These are phyloP conservation scores for Hermanozyma aechmeae DNA, from an alignment of 805 yeast species.

Conservation along the genomic window DNA sequence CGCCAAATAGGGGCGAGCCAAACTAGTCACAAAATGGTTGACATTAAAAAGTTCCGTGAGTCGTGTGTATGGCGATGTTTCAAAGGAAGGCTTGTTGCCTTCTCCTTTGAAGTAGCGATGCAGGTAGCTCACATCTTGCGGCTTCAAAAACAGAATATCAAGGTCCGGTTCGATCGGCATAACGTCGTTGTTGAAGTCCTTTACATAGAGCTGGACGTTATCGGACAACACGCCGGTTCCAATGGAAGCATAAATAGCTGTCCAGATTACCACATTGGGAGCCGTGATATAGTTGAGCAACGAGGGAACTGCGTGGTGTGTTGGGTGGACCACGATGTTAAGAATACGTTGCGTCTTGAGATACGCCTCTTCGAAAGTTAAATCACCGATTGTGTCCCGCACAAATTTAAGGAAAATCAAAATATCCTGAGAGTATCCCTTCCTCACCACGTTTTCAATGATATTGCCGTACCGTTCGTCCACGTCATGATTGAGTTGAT, in stretches of 20 bases:
- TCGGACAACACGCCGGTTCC: constrained; percentile 62
- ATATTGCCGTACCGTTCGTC: constrained; percentile 58
- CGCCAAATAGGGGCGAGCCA: constrained; percentile 90
- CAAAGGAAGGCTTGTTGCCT: no score
- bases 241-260: constrained; percentile 76
- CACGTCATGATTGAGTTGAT: constrained; percentile 42
- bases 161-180: constrained; percentile 40
- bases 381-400: constrained; percentile 61
- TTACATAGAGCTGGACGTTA: constrained; percentile 49
- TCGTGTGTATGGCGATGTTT: constrained; percentile 65
- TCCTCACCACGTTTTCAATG: constrained; percentile 63
- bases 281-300: constrained; percentile 83
- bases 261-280: constrained; percentile 80
- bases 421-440: constrained; percentile 84
- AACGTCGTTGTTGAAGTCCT: constrained; percentile 50
- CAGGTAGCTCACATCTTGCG: constrained; percentile 36
- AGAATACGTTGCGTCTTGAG: constrained; percentile 67
- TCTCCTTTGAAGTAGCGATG: constrained; percentile 38
- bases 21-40: constrained; percentile 82
- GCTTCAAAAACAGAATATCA: constrained; percentile 33
- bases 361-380: constrained; percentile 92
- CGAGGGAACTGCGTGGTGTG: constrained; percentile 58
- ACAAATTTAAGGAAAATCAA: constrained; percentile 73
- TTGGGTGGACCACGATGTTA: constrained; percentile 81
- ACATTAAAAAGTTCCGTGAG: constrained; percentile 90